Conservation (phyloP, 257 asterid species). For the Salvia splendens region DNA sequence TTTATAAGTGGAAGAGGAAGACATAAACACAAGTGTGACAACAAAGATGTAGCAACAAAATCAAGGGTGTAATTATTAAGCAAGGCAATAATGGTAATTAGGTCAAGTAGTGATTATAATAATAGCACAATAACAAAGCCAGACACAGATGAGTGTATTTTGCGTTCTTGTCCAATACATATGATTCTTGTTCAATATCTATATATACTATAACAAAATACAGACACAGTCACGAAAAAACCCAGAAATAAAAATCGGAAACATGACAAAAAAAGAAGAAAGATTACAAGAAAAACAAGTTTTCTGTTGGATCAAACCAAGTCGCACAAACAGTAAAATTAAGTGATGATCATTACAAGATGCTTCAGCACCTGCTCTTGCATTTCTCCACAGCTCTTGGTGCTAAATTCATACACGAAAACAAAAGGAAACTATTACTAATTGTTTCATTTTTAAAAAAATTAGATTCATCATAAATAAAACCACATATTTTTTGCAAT, state of each 20-base stretch:
- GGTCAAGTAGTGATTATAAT: constrained; percentile 26
- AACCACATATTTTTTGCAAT: too few relatives aligned
- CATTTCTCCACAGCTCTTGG: constrained; percentile 68
- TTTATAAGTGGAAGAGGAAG: constrained; percentile 24
- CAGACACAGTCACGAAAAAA: constrained; percentile 51
- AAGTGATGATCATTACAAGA: constrained; percentile 10
- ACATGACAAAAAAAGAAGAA: neutral
- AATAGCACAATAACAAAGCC: constrained; percentile 41
- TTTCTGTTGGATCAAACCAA: constrained; percentile 36
- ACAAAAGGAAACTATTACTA: neutral
- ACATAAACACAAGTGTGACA: constrained; percentile 50
- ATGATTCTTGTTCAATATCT: constrained; percentile 37
- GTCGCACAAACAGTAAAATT: constrained; percentile 27
- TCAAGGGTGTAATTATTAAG: constrained; percentile 31
- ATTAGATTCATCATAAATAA: neutral
- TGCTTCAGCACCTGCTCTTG: constrained; percentile 59
- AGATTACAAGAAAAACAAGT: constrained; percentile 24
- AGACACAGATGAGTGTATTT: constrained; percentile 52
- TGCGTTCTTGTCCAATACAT: constrained; percentile 70
- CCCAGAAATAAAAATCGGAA: constrained; percentile 23
- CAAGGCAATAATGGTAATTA: constrained; percentile 34
- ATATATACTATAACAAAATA: constrained; percentile 47
- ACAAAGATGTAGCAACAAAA: constrained; percentile 36
- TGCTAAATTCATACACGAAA: constrained; percentile 35
- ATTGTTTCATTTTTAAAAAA: neutral